Evolutionary conservation across 23 red algal genomes (phyloP), one percentile per base, ranked within the genome.

Genomic region (Chondrus crispus): DNA sequence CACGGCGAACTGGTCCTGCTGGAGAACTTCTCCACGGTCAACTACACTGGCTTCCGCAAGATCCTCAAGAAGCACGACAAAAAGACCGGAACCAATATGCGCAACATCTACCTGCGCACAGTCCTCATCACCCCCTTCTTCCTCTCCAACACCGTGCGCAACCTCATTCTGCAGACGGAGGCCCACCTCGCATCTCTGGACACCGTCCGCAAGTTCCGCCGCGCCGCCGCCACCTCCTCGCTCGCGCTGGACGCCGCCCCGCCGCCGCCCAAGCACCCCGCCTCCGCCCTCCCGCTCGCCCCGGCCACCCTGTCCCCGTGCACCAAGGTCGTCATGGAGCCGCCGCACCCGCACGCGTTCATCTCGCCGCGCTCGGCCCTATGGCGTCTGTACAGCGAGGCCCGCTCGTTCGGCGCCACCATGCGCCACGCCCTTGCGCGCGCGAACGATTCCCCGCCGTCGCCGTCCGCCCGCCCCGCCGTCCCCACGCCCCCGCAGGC

Each of bases 41-140:
- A 98, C 75, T 98, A 98, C 71, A 88, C 93, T 20, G 97, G 97
- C n/a, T 98, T 98, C 51, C 81, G 94, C n/a, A 98, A 98, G 81
- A 95, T 95, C 46, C 91, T 98, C 39, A 98, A 98, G 60, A 98
- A 98, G 74, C 86, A 96, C 42, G 97, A 98, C 91, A 98, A 98
- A 88, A 98, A 98, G 85, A 96, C 88, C 20, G 90, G 93, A 11
- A 81, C 82, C 62, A 76, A 79, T 53, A 46, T 98, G 39, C 97
- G 86, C 39, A 83, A 81, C 46, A 94, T 86, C 24, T 98, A 96
- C 55, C 74, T 98, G 6, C 86, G 63, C 49, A 89, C 86, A 45
- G 94, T 96, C 14, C 76, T 91, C 3, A 72, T 78, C 94, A 96
- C 94, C 24, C 94, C 94, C 13, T 92, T 96, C 79, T 91, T 96